A percentile compares a stretch with the other conserved stretches of the same genome.
These are phyloP conservation scores for Delonix regia DNA, from an alignment of 306 rosid species.

Conservation along the genomic window DNA sequence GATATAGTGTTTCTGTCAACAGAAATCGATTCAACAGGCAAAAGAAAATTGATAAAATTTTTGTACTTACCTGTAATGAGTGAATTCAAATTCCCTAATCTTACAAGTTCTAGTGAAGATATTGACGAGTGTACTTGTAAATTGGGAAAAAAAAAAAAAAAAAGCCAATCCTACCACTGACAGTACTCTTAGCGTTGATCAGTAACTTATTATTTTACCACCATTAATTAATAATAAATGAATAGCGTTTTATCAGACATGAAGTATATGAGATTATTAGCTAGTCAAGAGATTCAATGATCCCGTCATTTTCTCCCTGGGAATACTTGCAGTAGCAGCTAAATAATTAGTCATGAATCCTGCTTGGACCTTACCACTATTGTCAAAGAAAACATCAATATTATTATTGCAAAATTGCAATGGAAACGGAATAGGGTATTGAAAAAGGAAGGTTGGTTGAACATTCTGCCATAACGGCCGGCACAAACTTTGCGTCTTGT, in stretches of 20 bases:
- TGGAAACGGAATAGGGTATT: conserved; percentile 27
- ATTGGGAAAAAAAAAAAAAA: too few relatives aligned
- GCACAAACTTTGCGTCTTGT: conserved; percentile 61
- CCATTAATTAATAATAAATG: too few relatives aligned
- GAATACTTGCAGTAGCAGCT: not conserved
- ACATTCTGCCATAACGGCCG: conserved; percentile 55
- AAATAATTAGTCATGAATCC: not conserved
- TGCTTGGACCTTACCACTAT: not conserved
- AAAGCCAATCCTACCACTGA: too few relatives aligned
- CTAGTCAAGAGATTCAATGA: not conserved
- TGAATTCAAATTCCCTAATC: too few relatives aligned
- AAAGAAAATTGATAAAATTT: not conserved
- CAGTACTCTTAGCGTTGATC: not conserved
- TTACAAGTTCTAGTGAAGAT: too few relatives aligned
- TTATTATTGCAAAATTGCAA: not conserved
- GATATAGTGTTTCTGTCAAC: not conserved
- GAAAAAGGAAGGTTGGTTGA: conserved; percentile 45
- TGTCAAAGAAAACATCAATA: not conserved
- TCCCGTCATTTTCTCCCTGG: not conserved
- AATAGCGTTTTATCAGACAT: too few relatives aligned
- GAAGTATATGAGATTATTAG: not conserved
- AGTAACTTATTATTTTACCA: not conserved
- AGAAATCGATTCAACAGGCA: too few relatives aligned
- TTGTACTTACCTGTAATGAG: too few relatives aligned
- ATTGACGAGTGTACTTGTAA: too few relatives aligned